Evolutionary conservation across 2,329 filamentous ascomycete species (phyloP).

Genomic region (Zalaria obscura): DNA sequence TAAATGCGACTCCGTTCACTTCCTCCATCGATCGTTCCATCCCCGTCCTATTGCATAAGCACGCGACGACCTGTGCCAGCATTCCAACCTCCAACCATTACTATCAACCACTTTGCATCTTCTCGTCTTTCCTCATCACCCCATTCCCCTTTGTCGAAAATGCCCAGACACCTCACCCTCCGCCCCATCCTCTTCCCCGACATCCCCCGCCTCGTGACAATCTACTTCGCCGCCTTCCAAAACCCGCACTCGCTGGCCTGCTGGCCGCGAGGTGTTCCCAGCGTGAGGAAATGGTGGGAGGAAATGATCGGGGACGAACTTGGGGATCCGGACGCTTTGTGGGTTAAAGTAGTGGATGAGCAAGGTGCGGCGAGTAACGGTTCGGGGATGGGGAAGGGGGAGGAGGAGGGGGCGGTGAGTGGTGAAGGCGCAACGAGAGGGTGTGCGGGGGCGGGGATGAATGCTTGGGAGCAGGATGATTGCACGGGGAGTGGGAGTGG

Average conservation of each 20-base stretch:
- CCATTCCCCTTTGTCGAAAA: neutral
- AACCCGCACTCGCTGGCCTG: slow-evolving; percentile 14
- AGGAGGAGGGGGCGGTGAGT: no score
- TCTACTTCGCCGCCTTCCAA: slow-evolving; percentile 16
- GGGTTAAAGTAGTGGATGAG: slow-evolving; percentile 12
- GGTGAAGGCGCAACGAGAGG: no score
- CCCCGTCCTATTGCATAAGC: no score
- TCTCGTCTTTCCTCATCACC: no score
- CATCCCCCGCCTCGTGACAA: slow-evolving; percentile 8
- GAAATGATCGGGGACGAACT: slow-evolving; percentile 11
- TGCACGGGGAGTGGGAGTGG: neutral
- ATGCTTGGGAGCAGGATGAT: neutral
- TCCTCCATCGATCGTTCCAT: no score
- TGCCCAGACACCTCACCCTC: slow-evolving; percentile 4
- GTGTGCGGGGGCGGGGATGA: neutral
- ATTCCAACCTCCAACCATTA: no score
- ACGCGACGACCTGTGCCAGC: no score
- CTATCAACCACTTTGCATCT: no score
- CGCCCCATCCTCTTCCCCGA: slow-evolving; percentile 9
- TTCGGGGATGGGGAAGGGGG: no score
- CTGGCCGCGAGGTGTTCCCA: slow-evolving; percentile 12
- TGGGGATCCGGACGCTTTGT: slow-evolving; percentile 10
- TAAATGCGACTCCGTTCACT: no score
- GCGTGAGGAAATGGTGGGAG: slow-evolving; percentile 12
- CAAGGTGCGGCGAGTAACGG: no score